Base-by-base conservation (phyloP, 1,139 yeast species). In the Nakaseomyces delphensis region DNA sequence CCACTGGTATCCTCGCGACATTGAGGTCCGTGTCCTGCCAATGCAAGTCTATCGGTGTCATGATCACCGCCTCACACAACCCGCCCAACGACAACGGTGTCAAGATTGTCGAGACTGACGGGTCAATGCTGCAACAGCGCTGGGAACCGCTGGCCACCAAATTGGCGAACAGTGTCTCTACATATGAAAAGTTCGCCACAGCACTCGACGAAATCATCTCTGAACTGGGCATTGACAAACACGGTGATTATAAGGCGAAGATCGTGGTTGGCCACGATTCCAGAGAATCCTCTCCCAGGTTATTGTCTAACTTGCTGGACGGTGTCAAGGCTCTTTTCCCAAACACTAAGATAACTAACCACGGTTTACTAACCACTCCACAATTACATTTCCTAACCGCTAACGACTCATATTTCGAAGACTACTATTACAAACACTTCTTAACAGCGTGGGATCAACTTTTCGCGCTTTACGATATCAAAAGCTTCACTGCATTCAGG, bases 81-180 rank as follows among this genome's bases (percentile, higher is more conserved):
- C 97, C 97, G 0, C 95, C 97, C 0, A 71, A 70, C 41, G 98
- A 91, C 58, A 91, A 91, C 54, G 98, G 98, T n/a, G 95, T 91
- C 45, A 91, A 91, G 65, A 71, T 91, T 19, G 87, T 89, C 31
- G 98, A 91, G 54, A 97, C 98, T 1, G 66, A 74, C 62, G 98
- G 98, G 25, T 91, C 84, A 51, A 91, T 91, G 98, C 73, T 91
- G 53, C 85, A 78, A 47, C 76, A 77, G 43, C 59, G 72, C 11
- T 93, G 98, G 98, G 98, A 91, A 61, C 64, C 70, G 1, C 69
- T 78, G 53, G 96, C 96, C 24, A 85, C 96, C 1, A 57, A 64
- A 24, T 67, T 91, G 50, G 96, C 97, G 46, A 91, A 91, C 59
- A 69, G 85, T 3, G 54, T 65, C 13, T 49, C 68, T 10, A 60